Evolutionary conservation across 2,329 filamentous ascomycete species (phyloP), one percentile per base, ranked within the genome.

Genomic region (Venturia oleaginea): DNA sequence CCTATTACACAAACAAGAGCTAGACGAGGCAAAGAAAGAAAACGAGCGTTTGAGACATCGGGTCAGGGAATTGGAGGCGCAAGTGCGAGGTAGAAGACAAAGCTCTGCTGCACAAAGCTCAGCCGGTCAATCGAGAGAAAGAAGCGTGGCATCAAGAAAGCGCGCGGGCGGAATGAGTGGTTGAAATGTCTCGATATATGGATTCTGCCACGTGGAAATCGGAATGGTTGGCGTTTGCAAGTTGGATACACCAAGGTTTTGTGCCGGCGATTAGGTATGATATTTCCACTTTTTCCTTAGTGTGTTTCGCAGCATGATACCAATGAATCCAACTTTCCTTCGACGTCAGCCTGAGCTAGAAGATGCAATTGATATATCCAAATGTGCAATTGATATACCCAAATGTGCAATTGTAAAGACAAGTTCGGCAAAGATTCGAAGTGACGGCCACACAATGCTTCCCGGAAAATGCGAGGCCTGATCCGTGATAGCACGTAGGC

Each of bases 1-100:
- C 1, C 74, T 77, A 57, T 71, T 75, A 59, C 77, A 79, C 57
- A 72, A 75, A 48, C 73, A 74, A 10, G 79, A 81, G 70, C 70
- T 81, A 64, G 79, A 81, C 67, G 76, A 77, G 62, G 79, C 79
- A 42, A 81, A 81, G 72, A 72, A 72, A 55, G 79, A 81, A 71
- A 81, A 81, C 70, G 79, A 81, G 59, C 67, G 69, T 43, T 69
- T 81, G 65, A 77, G 78, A 67, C 75, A 77, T 67, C 74, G 78
- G 64, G 79, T 81, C n/a, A 72, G 77, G 62, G 76, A 79, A 62
- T 68, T 81, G 61, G 79, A 81, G 68, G 73, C 75, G 34, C 72
- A 74, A 65, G 72, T 81, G 72, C 71, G 71, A 69, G 76, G 67
- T 60, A 74, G 73, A 65, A 69, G 69, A 22, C 71, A 71, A 34